Evolutionary conservation across 495 filamentous ascomycete genomes (phyloP).

Genomic region (Talaromyces thailandensis): DNA sequence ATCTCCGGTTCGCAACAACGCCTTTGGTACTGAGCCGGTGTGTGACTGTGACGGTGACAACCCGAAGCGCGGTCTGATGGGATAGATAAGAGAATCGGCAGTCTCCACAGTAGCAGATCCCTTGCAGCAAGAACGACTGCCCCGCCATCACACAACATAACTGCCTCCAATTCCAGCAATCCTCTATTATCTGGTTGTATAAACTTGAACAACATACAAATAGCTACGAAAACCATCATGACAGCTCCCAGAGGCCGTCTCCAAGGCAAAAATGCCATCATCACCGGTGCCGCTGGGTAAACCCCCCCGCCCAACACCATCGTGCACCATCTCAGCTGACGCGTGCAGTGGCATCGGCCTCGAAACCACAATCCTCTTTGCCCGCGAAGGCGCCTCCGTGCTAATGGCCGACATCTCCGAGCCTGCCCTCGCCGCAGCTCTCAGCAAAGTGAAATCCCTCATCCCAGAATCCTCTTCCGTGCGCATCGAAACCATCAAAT

Average conservation of each 20-base stretch:
- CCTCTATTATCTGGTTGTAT: background rate
- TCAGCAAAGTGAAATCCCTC: constrained; percentile 60
- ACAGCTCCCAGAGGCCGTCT: constrained; percentile 45
- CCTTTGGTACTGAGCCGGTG: too few relatives aligned
- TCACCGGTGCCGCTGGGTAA: constrained; percentile 90
- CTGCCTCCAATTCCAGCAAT: background rate
- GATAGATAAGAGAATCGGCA: constrained; percentile 5
- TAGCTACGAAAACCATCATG: background rate
- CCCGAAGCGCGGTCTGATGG: too few relatives aligned
- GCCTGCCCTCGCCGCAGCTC: constrained; percentile 59
- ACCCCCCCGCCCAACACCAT: constrained; percentile 15
- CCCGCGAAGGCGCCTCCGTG: constrained; percentile 79
- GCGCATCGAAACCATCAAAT: constrained; percentile 51
- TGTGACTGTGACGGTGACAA: too few relatives aligned
- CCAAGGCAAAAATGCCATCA: constrained; percentile 83
- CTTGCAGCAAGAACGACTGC: background rate
- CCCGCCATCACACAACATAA: constrained; percentile 1
- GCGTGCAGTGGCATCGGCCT: constrained; percentile 78
- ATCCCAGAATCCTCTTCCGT: constrained; percentile 54
- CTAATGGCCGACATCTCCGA: constrained; percentile 78
- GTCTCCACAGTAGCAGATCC: background rate
- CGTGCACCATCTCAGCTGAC: background rate
- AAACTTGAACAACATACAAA: background rate
- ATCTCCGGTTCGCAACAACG: too few relatives aligned
- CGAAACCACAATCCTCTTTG: constrained; percentile 87